Percentiles rank a stretch among this genome's conserved stretches.
Conservation (phyloP, 2,329 filamentous ascomycete species). For the Cladosporium phlei region DNA sequence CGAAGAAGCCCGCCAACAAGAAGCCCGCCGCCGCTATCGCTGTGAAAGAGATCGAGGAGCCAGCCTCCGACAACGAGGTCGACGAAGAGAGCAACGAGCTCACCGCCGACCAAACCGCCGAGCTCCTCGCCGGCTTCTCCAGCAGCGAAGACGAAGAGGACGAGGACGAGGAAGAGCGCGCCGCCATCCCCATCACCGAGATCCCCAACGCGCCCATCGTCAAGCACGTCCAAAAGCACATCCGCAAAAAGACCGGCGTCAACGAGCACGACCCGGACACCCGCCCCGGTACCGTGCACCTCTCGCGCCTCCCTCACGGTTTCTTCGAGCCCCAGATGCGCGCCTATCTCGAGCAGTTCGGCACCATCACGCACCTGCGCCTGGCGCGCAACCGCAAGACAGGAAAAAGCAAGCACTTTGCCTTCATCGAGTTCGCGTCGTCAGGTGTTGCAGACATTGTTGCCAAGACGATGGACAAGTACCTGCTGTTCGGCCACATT, state of each 20-base stretch:
- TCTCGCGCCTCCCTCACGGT: constrained; percentile 86
- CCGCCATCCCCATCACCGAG: constrained; percentile 82
- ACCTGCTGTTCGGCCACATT: constrained; percentile 90
- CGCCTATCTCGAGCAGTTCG: constrained; percentile 91
- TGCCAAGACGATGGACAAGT: constrained; percentile 94
- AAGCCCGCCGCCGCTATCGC: constrained; percentile 16
- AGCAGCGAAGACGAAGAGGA: constrained; percentile 41
- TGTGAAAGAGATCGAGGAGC: constrained; percentile 16
- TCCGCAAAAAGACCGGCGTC: constrained; percentile 43
- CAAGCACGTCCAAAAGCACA: constrained; percentile 31
- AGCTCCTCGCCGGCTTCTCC: constrained; percentile 48
- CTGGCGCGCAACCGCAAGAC: constrained; percentile 90
- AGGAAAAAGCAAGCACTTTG: constrained; percentile 86
- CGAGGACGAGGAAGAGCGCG: constrained; percentile 61
- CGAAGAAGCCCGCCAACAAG: constrained; percentile 14
- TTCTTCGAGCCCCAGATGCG: constrained; percentile 98
- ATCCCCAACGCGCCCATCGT: constrained; percentile 54
- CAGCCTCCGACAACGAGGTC: constrained; percentile 24
- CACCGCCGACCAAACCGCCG: constrained; percentile 46
- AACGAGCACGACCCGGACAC: constrained; percentile 44
- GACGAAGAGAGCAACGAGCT: constrained; percentile 30
- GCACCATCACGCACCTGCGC: constrained; percentile 70
- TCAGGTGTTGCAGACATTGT: constrained; percentile 83
- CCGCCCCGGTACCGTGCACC: constrained; percentile 75
- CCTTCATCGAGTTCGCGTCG: constrained; percentile 82